A percentile compares a stretch with the other conserved stretches of the same genome.
These are phyloP conservation scores for Fusarium floridanum DNA, from an alignment of 2,329 filamentous ascomycete species.

Conservation along the genomic window DNA sequence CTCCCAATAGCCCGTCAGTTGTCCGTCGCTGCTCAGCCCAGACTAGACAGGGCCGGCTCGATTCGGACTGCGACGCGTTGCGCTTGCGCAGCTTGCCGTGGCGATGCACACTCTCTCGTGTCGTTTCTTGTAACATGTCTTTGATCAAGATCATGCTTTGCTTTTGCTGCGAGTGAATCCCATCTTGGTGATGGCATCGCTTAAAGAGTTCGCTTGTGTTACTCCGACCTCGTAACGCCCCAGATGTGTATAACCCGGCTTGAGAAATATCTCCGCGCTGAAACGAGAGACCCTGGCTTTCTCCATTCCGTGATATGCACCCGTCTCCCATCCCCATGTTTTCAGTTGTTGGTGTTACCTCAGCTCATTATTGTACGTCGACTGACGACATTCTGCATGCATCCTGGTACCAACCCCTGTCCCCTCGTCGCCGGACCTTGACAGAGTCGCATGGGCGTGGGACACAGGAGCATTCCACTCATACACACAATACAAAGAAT, in stretches of 20 bases:
- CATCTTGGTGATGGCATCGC: constrained; percentile 19
- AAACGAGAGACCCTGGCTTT: constrained; percentile 18
- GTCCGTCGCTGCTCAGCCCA: constrained; percentile 34
- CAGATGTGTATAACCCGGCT: constrained; percentile 24
- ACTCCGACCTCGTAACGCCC: constrained; percentile 25
- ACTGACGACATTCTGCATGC: constrained; percentile 32
- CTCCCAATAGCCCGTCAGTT: constrained; percentile 21
- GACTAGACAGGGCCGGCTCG: constrained; percentile 21
- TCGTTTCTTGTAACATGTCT: not conserved
- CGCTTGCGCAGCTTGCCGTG: constrained; percentile 41
- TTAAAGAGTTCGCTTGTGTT: constrained; percentile 24
- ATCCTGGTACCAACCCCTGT: constrained; percentile 20
- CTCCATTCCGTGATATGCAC: constrained; percentile 4
- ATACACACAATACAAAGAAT: not conserved
- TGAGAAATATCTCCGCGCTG: constrained; percentile 36
- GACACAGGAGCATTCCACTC: not conserved
- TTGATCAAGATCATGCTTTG: not conserved
- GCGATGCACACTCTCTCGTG: constrained; percentile 18
- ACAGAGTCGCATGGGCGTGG: constrained; percentile 5
- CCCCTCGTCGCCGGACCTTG: not conserved
- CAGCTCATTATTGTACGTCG: constrained; percentile 15
- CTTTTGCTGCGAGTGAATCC: constrained; percentile 30
- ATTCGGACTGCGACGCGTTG: constrained; percentile 36
- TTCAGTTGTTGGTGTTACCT: constrained; percentile 24
- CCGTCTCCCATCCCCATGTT: constrained; percentile 19